phyloP scores from a whole-genome alignment of 192 early-diverging fungal species.

The Coemansia asiatica region DNA sequence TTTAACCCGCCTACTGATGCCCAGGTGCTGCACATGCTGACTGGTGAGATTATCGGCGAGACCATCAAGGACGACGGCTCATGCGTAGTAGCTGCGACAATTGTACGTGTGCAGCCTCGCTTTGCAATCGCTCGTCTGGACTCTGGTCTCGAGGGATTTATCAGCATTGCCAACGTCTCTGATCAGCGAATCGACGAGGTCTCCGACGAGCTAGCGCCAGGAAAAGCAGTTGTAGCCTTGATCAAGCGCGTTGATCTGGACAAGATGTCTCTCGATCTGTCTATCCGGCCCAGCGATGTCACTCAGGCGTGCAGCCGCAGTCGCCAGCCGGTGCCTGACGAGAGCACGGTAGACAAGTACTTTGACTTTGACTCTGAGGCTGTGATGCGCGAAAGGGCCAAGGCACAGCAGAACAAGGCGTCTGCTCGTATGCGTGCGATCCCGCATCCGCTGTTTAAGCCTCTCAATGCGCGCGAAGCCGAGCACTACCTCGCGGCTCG shows the following conservation, averaged over 20 bases:
- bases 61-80: conserved; percentile 64
- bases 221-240: conserved; percentile 70
- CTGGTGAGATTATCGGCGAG: conserved; percentile 71
- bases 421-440: conserved; percentile 62
- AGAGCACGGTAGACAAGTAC: conserved; percentile 53
- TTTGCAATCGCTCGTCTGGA: conserved; percentile 74
- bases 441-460: conserved; percentile 83
- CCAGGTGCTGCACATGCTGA: conserved; percentile 80
- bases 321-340: conserved; percentile 39
- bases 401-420: conserved; percentile 30
- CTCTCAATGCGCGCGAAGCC: conserved; percentile 70
- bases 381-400: conserved; percentile 38
- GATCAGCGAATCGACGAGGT: conserved; percentile 61
- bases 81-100: conserved; percentile 65
- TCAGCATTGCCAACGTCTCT: conserved; percentile 63
- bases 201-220: conserved; percentile 63
- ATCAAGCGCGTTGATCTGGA: conserved; percentile 81
- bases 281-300: conserved; percentile 64
- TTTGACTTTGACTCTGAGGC: conserved; percentile 62
- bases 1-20: conserved; percentile 61
- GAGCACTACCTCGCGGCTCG: conserved; percentile 68
- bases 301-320: conserved; percentile 42
- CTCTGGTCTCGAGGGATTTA: conserved; percentile 83
- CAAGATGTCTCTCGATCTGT: conserved; percentile 73
- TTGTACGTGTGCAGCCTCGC: conserved; percentile 71